phyloP scores from a whole-genome alignment of 768 basidiomycete species.

The Mycena epipterygia region DNA sequence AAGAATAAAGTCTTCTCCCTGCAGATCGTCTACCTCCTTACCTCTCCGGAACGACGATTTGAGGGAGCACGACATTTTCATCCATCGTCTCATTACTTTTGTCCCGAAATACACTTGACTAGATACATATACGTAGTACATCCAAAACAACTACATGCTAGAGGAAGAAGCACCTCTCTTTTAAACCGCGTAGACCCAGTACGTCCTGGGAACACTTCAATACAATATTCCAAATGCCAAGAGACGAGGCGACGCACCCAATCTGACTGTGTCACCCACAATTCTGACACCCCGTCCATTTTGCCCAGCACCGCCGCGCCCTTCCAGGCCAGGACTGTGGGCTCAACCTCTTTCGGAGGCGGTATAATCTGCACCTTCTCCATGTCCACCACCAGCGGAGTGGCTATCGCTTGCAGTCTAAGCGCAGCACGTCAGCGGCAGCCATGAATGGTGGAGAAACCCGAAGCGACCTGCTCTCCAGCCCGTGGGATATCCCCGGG shows the following conservation, averaged over 20 bases:
- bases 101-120: not conserved
- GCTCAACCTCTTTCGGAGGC: conserved; percentile 95
- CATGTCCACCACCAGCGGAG: conserved; percentile 85
- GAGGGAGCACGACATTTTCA: conserved; percentile 56
- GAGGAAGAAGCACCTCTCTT: conserved; percentile 86
- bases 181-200: conserved; percentile 84
- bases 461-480: conserved; percentile 84
- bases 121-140: not conserved
- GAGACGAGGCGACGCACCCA: conserved; percentile 71
- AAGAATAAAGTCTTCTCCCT: conserved; percentile 55
- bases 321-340: conserved; percentile 93
- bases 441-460: not conserved
- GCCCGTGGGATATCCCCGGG: conserved; percentile 86
- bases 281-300: conserved; percentile 90
- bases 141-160: conserved; percentile 45
- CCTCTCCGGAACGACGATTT: conserved; percentile 60
- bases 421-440: conserved; percentile 16
- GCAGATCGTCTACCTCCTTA: conserved; percentile 72
- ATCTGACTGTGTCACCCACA: conserved; percentile 90
- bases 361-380: conserved; percentile 93
- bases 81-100: not conserved
- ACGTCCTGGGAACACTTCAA: conserved; percentile 64
- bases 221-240: not conserved
- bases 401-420: conserved; percentile 87
- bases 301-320: conserved; percentile 92